These are phyloP conservation scores for Jackrogersella multiformis DNA, from an alignment of 495 filamentous ascomycete genomes.

Conservation along the genomic window DNA sequence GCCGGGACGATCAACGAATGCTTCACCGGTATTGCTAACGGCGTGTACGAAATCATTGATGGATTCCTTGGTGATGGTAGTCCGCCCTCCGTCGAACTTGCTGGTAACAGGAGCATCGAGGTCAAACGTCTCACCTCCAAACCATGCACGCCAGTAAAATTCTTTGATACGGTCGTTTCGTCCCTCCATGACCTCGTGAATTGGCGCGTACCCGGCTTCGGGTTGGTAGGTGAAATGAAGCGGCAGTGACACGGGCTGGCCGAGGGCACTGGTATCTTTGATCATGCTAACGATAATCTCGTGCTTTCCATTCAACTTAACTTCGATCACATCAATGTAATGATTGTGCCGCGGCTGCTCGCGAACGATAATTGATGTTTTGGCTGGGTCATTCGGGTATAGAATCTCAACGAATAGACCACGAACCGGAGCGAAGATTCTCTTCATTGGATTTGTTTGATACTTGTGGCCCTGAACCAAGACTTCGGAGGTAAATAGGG, in stretches of 20 bases:
- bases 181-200: conserved; percentile 91
- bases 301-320: conserved; percentile 74
- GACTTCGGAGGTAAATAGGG: conserved; percentile 95
- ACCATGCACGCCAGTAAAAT: conserved; percentile 98
- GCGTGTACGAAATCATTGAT: conserved; percentile 99
- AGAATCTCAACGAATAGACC: conserved; percentile 89
- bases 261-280: conserved; percentile 86
- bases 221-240: conserved; percentile 92
- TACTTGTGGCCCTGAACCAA: conserved; percentile 96
- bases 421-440: conserved; percentile 83
- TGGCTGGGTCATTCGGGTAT: conserved; percentile 78
- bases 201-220: conserved; percentile 92
- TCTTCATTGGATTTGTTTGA: conserved; percentile 93
- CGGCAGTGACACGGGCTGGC: conserved; percentile 78
- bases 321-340: conserved; percentile 84
- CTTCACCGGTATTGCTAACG: conserved; percentile 96
- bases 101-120: conserved; percentile 85
- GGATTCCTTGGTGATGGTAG: conserved; percentile 85
- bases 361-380: conserved; percentile 82
- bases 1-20: conserved; percentile 96
- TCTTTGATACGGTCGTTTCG: conserved; percentile 97
- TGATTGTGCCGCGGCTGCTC: conserved; percentile 67
- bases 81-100: conserved; percentile 86
- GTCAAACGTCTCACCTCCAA: conserved; percentile 84
- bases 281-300: conserved; percentile 87